Evolutionary conservation across 179 eudicot genomes (phyloP), one percentile per base, ranked within the genome.

Genomic region (Gypsophila paniculata): DNA sequence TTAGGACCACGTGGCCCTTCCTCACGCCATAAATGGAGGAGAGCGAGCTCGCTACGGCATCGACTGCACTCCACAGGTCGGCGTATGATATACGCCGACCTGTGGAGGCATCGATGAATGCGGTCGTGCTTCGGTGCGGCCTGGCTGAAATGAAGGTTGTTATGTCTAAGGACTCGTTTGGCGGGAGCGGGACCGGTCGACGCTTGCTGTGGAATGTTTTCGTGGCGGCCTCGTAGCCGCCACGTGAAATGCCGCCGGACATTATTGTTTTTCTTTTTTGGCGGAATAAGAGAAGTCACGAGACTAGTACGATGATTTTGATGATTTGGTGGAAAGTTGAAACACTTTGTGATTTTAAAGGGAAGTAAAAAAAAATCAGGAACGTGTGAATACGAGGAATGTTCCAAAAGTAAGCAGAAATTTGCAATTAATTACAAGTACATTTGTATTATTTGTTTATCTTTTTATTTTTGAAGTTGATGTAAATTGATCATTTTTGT

Each of bases 1-100:
- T 77, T 70, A 94, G 82, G 52, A 90, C 68, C 61, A 94, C 96
- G 76, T 94, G 79, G 76, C 91, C 91, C 32, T 92, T 94, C 0
- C 86, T 84, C 42, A 92, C 68, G 7, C 84, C 85, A 59, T 32
- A 63, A 44, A 82, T 65, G 72, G 82, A 70, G 82, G 87, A 88
- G 85, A 94, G 93, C 36, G 82, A 70, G 55, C 74, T 61, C 12
- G 92, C 58, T 68, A 86, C 73, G 15, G 85, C 64, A 0, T 86
- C 84, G 52, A 90, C 92, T 72, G 88, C 63, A 1, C 51, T 10
- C 92, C 92, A 90, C 70, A 90, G 64, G 15, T 75, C 77, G 65
- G 84, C 13, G 74, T 79, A 89, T 29, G 87, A 68, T 71, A 89
- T 71, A 49, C 57, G 70, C 26, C 46, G 72, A 57, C 85, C 86